Evolutionary conservation across 2,329 filamentous ascomycete genomes (phyloP).

Genomic region (Diplocarpon rosae): DNA sequence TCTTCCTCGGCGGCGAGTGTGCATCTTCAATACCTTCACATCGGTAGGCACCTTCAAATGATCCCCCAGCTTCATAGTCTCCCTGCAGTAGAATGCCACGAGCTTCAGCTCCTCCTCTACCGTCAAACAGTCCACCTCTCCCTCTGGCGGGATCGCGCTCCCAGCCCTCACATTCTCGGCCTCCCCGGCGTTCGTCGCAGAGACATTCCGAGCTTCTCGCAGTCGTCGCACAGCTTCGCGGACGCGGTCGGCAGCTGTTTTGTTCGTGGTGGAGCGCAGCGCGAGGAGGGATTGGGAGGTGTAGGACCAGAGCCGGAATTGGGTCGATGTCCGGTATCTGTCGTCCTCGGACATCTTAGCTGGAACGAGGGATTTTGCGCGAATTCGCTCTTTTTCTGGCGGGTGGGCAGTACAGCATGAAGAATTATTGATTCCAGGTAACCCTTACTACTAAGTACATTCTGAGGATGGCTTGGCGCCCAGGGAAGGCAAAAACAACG

Average conservation of each 20-base stretch:
- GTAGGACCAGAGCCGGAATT: slow-evolving; percentile 90
- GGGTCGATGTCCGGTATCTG: slow-evolving; percentile 78
- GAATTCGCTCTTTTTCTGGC: not conserved
- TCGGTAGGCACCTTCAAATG: slow-evolving; percentile 49
- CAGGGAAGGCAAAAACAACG: too few relatives aligned
- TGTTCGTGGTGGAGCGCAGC: slow-evolving; percentile 69
- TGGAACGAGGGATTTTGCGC: not conserved
- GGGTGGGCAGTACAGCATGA: not conserved
- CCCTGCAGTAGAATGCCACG: slow-evolving; percentile 65
- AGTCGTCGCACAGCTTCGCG: slow-evolving; percentile 42
- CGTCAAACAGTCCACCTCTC: slow-evolving; percentile 66
- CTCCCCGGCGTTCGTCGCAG: slow-evolving; percentile 24
- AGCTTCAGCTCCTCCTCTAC: slow-evolving; percentile 73
- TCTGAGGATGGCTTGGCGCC: too few relatives aligned
- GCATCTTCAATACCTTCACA: slow-evolving; percentile 36
- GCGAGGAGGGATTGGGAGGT: slow-evolving; percentile 59
- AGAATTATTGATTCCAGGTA: too few relatives aligned
- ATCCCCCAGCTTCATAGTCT: slow-evolving; percentile 45
- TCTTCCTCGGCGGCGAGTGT: too few relatives aligned
- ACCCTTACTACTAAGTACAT: too few relatives aligned
- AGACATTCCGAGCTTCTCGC: slow-evolving; percentile 29
- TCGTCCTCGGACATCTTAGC: slow-evolving; percentile 58
- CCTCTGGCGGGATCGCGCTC: slow-evolving; percentile 21
- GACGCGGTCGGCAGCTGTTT: slow-evolving; percentile 60
- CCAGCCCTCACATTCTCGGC: slow-evolving; percentile 26